phyloP scores from a whole-genome alignment of 2,329 filamentous ascomycete genomes.

The Colletotrichum paranaense region DNA sequence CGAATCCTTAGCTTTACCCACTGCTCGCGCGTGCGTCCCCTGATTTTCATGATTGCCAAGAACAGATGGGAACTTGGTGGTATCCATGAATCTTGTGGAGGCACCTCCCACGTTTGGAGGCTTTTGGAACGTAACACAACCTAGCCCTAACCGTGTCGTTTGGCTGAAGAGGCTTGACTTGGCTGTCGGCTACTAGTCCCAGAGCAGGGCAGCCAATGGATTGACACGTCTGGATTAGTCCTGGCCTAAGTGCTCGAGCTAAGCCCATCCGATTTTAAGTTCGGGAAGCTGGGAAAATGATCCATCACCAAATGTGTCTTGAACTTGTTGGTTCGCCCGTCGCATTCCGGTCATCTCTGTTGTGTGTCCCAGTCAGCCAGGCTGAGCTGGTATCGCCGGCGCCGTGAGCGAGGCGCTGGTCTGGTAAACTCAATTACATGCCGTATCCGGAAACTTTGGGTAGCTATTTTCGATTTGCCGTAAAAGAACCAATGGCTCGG shows the following conservation, averaged over 20 bases:
- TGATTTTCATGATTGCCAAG: neutral
- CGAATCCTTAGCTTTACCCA: neutral
- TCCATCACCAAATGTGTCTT: neutral
- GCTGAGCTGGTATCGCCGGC: conserved; percentile 17
- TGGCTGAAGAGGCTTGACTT: neutral
- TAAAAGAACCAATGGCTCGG: neutral
- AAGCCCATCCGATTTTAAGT: neutral
- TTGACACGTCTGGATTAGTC: neutral
- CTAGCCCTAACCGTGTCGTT: neutral
- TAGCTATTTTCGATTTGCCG: conserved; percentile 4
- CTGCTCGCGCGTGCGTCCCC: neutral
- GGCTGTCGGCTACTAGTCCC: neutral
- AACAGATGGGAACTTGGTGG: neutral
- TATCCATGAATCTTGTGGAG: neutral
- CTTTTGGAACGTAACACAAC: neutral
- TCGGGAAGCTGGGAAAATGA: neutral
- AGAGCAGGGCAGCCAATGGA: neutral
- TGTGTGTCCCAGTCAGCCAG: neutral
- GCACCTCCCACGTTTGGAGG: neutral
- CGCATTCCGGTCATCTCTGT: neutral
- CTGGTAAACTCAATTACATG: neutral
- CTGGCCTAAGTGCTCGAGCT: neutral
- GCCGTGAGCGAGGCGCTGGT: neutral
- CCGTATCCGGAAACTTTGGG: conserved; percentile 19
- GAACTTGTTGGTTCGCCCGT: neutral